phyloP scores from a whole-genome alignment of 192 early-diverging fungal genomes.

The Podila epicladia region DNA sequence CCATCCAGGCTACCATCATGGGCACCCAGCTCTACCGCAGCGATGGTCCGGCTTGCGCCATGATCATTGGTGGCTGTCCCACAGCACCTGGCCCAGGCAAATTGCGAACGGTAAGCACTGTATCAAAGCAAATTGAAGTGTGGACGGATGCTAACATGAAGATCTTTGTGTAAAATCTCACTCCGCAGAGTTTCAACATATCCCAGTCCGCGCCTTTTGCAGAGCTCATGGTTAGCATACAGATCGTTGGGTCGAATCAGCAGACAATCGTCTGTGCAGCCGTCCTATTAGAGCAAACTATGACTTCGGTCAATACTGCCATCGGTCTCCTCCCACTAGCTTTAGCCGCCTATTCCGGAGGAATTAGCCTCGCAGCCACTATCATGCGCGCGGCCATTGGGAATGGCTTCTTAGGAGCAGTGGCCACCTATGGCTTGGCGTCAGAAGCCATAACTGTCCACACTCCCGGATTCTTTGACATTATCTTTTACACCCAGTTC shows the following conservation, averaged over 20 bases:
- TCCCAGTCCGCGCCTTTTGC: constrained; percentile 32
- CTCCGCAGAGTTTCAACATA: constrained; percentile 24
- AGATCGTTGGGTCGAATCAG: constrained; percentile 15
- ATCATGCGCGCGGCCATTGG: constrained; percentile 21
- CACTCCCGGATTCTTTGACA: constrained; percentile 61
- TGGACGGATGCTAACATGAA: too few species aligned
- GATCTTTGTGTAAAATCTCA: background rate
- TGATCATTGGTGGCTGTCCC: background rate
- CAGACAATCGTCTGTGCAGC: constrained; percentile 30
- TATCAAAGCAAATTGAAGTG: too few species aligned
- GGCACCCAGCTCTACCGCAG: constrained; percentile 44
- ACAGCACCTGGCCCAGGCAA: constrained; percentile 20
- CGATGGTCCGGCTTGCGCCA: constrained; percentile 38
- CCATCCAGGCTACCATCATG: constrained; percentile 46
- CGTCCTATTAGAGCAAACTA: constrained; percentile 36
- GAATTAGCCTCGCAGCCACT: constrained; percentile 20
- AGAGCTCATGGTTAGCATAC: constrained; percentile 29
- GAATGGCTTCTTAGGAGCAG: constrained; percentile 23
- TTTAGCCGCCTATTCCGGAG: constrained; percentile 29
- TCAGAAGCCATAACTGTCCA: constrained; percentile 47
- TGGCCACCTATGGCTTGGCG: constrained; percentile 32
- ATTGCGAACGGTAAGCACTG: constrained; percentile 26
- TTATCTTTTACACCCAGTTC: constrained; percentile 62
- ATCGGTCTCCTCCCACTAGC: constrained; percentile 38
- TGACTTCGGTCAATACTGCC: constrained; percentile 19